Base-by-base conservation (phyloP, 2,329 filamentous ascomycete genomes). In the Fusarium mangiferae region DNA sequence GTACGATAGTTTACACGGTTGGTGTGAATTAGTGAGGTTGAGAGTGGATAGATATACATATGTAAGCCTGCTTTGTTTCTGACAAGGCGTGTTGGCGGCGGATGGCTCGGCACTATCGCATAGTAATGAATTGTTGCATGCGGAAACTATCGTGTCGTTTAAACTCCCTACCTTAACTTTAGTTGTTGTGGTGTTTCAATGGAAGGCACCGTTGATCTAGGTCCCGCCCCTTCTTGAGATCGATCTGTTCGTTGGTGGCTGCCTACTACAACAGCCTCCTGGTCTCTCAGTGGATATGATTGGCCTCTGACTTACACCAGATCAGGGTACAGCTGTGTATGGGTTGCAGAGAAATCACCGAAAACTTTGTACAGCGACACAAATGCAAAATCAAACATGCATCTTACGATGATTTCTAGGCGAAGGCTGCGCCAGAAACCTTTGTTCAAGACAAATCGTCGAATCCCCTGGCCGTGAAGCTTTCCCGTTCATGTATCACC, bases 191-290 rank as follows among this genome's bases (percentile, higher is more conserved):
- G 52, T 74, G 49, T 66, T 57, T 48, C 59, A 46, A 60, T 69
- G 38, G 45, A 64, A 52, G 52, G 59, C 61, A 45, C 70, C 39
- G 48, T 56, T 74, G 61, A 41, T 71, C 67, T 69, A 68, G 52
- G 52, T 55, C 66, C 71, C 70, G 64, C 57, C 70, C 46, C 55
- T 73, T 71, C 57, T 62, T 64, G 30, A 58, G 68, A 74, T 74
- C 67, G 56, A 75, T 68, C 71, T 42, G 38, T 68, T 54, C 18
- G 41, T 69, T 72, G 48, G 72, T 75, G 72, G 72, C 63, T 74
- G 71, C 33, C 68, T 51, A 51, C 66, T 60, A 60, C 63, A 74
- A 59, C 49, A 74, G 51, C 55, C 51, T 51, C 62, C 33, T 38
- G 33, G 58, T 62, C 55, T 75, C 59, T 63, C 42, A 51, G 22